Evolutionary conservation across 257 asterid species (phyloP), one percentile per base, ranked within the genome.

Genomic region (Solanum dulcamara): DNA sequence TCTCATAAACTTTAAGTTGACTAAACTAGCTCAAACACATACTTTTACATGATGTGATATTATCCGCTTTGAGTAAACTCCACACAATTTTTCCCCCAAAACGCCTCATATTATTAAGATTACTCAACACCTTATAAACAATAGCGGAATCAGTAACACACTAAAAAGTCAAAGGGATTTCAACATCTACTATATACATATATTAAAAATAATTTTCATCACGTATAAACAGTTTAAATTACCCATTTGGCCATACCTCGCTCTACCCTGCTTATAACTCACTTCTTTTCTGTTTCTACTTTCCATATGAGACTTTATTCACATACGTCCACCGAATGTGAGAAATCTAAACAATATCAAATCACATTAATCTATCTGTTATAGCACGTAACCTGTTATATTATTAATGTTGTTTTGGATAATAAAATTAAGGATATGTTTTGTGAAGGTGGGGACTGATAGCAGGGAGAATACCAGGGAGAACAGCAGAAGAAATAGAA

Each of bases 401-500:
- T 10, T 5, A 62, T 64, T 51, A 42, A 26, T 83, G 28, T 83
- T 59, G 7, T 5, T 62, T 46, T 37, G 28, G 26, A 37, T 64
- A 0, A 14, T n/a, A n/a, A 32, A 81, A 35, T 30, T 10, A 1
- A 17, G 14, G 10, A 6, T 28, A 0, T 46, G 32, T 28, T n/a
- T 28, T 33, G 64, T 66, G 62, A 87, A 92, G 97, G 92, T 93
- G 97, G 97, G 92, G 32, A 15, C 81, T 93, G 81, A 93, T 92
- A 87, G 97, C 96, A 22, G 97, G 97, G 83, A 89, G 96, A 86
- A 81, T 92, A 57, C 97, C 97, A 4, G 96, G 96, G 8, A 90
- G 93, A 77, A 93, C 53, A 64, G 91, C 96, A 24, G 91, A 89
- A 80, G 94, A 93, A 62, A 89, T 92, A 60, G 91, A 93, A 77